Percentiles rank a stretch among this genome's conserved stretches.
These are phyloP conservation scores for Conidiobolus incongruus DNA, from an alignment of 371 early-diverging fungal genomes.

Conservation along the genomic window DNA sequence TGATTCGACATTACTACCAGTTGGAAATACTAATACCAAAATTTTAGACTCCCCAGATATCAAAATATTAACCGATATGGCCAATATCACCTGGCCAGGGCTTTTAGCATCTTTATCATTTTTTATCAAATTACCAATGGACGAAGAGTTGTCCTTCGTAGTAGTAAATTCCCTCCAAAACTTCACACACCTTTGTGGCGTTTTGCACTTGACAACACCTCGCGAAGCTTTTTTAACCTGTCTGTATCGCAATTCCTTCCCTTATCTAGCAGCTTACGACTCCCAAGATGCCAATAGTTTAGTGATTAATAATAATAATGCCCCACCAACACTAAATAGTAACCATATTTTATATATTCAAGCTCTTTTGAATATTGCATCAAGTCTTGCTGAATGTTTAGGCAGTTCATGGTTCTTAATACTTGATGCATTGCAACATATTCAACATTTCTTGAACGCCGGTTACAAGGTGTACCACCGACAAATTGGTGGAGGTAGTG, in stretches of 20 bases:
- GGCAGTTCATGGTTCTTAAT: constrained; percentile 71
- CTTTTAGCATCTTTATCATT: constrained; percentile 58
- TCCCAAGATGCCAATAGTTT: neutral
- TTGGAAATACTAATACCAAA: constrained; percentile 10
- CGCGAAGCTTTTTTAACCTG: constrained; percentile 69
- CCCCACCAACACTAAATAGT: constrained; percentile 24
- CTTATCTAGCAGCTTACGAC: constrained; percentile 12
- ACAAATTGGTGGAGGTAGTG: too few species aligned
- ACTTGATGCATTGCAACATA: constrained; percentile 69
- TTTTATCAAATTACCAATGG: constrained; percentile 47
- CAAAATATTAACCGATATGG: constrained; percentile 52
- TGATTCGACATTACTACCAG: constrained; percentile 3
- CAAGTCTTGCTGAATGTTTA: constrained; percentile 45
- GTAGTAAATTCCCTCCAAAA: constrained; percentile 46
- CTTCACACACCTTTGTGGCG: constrained; percentile 65
- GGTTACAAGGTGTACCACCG: neutral
- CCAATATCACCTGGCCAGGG: constrained; percentile 60
- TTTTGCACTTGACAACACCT: constrained; percentile 46
- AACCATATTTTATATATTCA: constrained; percentile 59
- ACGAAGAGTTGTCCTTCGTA: constrained; percentile 60
- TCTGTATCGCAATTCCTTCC: constrained; percentile 55
- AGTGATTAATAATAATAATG: neutral
- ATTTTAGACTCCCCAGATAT: constrained; percentile 15
- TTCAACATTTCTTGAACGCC: constrained; percentile 29
- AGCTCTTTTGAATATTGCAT: constrained; percentile 43